Base-by-base conservation (phyloP, 495 filamentous ascomycete genomes). In the Penicillium flavigenum region DNA sequence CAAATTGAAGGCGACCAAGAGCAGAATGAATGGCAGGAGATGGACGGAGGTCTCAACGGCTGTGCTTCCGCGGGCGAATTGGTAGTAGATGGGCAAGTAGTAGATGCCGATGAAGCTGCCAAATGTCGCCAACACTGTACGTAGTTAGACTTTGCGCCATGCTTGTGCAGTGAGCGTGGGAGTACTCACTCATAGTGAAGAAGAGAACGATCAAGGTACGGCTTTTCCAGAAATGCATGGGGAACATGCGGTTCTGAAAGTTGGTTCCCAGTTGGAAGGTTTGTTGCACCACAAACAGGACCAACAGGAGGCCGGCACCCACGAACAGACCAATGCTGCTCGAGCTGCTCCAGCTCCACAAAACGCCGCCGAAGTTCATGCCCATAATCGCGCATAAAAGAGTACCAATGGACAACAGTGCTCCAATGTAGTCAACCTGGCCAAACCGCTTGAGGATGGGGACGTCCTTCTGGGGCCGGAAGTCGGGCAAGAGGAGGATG, bases 1-100 rank as follows among this genome's bases (percentile, higher is more conserved):
- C 17, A 86, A 66, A 47, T 70, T 75, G 43, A 70, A 63, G 55
- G 74, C 63, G 19, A 86, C 76, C 45, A 79, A 62, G 5, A 83
- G 47, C 49, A 78, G 46, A 47, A 87, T 74, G 51, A 81, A 85
- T 3, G 87, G 85, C 4, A 88, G 74, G 3, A 87, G 72, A 7
- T 80, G 75, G 1, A 86, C 79, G 3, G 75, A 83, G 1, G 83
- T 70, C 43, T 69, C 57, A 12, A 85, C 65, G 7, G 81, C 75
- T 1, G 61, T 63, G 29, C 29, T 81, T 26, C 63, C 68, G 19
- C 70, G 71, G 1, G 76, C 76, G 63, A 87, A 87, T 56, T 84
- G 81, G 67, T 86, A 87, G 70, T 78, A 85, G 38, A 86, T 63
- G 0, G 84, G 85, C 51, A 73, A 54, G 45, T 62, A 65, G 47